Evolutionary conservation across 2,329 filamentous ascomycete species (phyloP), one percentile per base, ranked within the genome.

Genomic region (Chaetomiaceae sp.): DNA sequence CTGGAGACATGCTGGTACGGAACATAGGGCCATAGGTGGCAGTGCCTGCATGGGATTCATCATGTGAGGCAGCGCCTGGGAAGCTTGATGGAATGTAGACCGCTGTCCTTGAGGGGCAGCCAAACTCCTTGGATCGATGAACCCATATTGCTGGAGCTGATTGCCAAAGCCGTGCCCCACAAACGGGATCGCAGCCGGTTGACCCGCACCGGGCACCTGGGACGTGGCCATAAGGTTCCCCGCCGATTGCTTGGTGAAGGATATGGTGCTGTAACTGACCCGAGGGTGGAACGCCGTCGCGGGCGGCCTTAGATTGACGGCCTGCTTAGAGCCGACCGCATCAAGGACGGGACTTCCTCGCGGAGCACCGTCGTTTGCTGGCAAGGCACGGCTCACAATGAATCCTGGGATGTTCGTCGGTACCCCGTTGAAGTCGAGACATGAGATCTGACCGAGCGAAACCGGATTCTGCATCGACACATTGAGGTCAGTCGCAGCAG

Each of bases 161-260:
- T n/a, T n/a, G n/a, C n/a, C n/a, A n/a, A n/a, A n/a, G n/a, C n/a
- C n/a, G n/a, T n/a, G n/a, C n/a, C n/a, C n/a, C n/a, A n/a, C n/a
- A n/a, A n/a, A n/a, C n/a, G n/a, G n/a, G n/a, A n/a, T n/a, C n/a
- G n/a, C n/a, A n/a, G n/a, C n/a, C n/a, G 18, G 38, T 19, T 36
- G 36, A 14, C 12, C 24, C 15, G 3, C 8, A 19, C 30, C 20
- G 7, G 43, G 36, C 6, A 17, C 11, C 22, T 46, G 52, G 2
- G 42, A 38, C 26, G 45, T 40, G 3, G 52, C 29, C 12, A 53
- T 38, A 5, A 53, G 30, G 10, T 36, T 55, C 1, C 51, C 47
- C 6, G 46, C 46, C 30, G 51, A 54, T 42, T 46, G 49, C 48
- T 52, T 54, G 17, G 47, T 35, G 32, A 49, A 49, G 5, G 49